A percentile compares a stretch with the other conserved stretches of the same genome.
These are phyloP conservation scores for Phytophthora chlamydospora DNA, from an alignment of 352 stramenopile genomes.

Conservation along the genomic window DNA sequence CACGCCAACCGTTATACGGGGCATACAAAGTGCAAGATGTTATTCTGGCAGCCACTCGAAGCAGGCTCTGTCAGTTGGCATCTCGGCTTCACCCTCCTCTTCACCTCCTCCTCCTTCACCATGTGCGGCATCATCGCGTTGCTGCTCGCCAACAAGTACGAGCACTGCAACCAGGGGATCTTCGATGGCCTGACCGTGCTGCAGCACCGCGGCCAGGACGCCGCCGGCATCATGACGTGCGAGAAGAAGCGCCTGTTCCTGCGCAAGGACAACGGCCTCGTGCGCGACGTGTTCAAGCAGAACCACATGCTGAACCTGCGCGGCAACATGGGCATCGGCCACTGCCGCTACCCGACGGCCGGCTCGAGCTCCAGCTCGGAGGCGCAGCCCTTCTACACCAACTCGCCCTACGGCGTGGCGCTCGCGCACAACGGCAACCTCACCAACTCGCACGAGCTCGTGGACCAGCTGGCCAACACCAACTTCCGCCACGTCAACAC, in stretches of 20 bases:
- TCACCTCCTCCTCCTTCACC: slow-evolving; percentile 17
- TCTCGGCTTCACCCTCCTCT: not conserved
- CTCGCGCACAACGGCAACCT: slow-evolving; percentile 99
- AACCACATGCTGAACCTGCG: slow-evolving; percentile 97
- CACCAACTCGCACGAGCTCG: slow-evolving; percentile 97
- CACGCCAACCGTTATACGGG: slow-evolving; percentile 17
- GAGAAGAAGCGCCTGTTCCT: slow-evolving; percentile 94
- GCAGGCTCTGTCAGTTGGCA: slow-evolving; percentile 13
- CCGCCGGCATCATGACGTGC: slow-evolving; percentile 96
- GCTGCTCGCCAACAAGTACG: slow-evolving; percentile 95
- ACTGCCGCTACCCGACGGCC: slow-evolving; percentile 98
- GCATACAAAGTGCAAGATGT: slow-evolving; percentile 28
- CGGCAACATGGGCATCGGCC: slow-evolving; percentile 97
- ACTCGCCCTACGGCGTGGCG: slow-evolving; percentile 98
- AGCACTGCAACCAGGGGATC: slow-evolving; percentile 94
- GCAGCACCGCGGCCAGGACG: slow-evolving; percentile 98
- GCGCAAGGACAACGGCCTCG: slow-evolving; percentile 98
- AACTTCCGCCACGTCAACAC: slow-evolving; percentile 98
- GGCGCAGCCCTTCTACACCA: slow-evolving; percentile 99
- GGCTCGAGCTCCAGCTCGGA: slow-evolving; percentile 91
- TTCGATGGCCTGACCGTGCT: slow-evolving; percentile 98
- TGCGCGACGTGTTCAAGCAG: slow-evolving; percentile 98
- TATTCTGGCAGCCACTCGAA: slow-evolving; percentile 33
- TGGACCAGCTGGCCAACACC: slow-evolving; percentile 90
- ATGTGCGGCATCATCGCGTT: slow-evolving; percentile 99